These are phyloP conservation scores for Penicillium flavigenum DNA, from an alignment of 495 filamentous ascomycete species.

Conservation along the genomic window DNA sequence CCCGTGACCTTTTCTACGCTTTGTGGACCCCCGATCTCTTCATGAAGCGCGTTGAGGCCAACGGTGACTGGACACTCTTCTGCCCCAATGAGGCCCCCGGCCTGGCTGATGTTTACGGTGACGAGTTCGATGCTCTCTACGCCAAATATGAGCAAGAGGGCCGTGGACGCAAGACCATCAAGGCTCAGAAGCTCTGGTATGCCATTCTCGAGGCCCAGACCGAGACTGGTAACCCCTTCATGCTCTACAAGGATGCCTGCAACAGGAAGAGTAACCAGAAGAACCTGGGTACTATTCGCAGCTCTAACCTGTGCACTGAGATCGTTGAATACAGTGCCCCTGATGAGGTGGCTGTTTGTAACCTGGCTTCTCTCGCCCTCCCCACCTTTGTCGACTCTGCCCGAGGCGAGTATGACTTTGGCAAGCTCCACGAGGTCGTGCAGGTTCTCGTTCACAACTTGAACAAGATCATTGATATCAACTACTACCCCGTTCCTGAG, in stretches of 20 bases:
- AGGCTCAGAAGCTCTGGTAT: slow-evolving; percentile 99
- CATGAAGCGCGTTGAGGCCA: slow-evolving; percentile 98
- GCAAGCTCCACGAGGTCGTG: slow-evolving; percentile 89
- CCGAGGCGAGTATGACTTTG: slow-evolving; percentile 83
- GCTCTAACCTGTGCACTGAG: slow-evolving; percentile 98
- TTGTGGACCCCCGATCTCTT: slow-evolving; percentile 98
- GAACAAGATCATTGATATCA: slow-evolving; percentile 96
- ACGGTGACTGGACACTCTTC: slow-evolving; percentile 94
- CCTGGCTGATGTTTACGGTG: slow-evolving; percentile 92
- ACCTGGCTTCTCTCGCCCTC: slow-evolving; percentile 89
- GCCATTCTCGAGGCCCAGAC: slow-evolving; percentile 96
- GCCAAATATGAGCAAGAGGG: slow-evolving; percentile 91
- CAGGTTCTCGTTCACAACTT: slow-evolving; percentile 88
- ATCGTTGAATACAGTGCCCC: slow-evolving; percentile 97
- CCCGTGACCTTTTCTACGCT: slow-evolving; percentile 95
- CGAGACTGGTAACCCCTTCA: slow-evolving; percentile 98
- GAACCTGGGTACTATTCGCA: slow-evolving; percentile 96
- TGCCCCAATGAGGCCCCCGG: slow-evolving; percentile 95
- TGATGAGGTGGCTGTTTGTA: slow-evolving; percentile 98
- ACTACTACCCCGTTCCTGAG: slow-evolving; percentile 93
- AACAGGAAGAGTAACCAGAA: slow-evolving; percentile 99
- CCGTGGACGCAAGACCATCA: slow-evolving; percentile 82
- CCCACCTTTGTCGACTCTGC: slow-evolving; percentile 84
- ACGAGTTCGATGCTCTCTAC: slow-evolving; percentile 94
- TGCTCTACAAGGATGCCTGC: slow-evolving; percentile 98